Evolutionary conservation across 176 grass and related monocot species (phyloP), one percentile per base, ranked within the genome.

Genomic region (Carex pumila): DNA sequence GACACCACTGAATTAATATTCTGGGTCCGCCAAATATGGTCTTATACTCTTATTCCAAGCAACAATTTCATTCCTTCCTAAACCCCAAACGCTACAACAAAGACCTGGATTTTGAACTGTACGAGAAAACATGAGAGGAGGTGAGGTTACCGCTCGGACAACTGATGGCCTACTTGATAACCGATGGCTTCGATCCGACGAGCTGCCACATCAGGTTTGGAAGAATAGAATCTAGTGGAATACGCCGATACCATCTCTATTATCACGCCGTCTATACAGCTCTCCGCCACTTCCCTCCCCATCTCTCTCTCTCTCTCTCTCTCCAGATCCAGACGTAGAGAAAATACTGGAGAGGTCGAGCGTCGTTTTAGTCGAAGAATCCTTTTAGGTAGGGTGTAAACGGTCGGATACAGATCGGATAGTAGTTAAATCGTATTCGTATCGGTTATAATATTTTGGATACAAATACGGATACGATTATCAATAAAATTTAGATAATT

Each of bases 231-330:
- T 71, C 93, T 84, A 59, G 82, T 89, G 54, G 92, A 84, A 88
- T 98, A 98, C 36, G 89, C 89, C 1, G 96, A 88, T 22, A 98
- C 93, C 96, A 98, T 92, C 92, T 98, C 96, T 83, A 93, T 93
- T 6, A 95, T 92, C 34, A 98, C 50, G 25, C 83, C 89, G 8
- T 93, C 93, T 45, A 95, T 84, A 30, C 96, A 98, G 85, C 93
- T 98, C 91, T 93, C 96, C 10, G 96, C 88, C 76, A 97, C 94
- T 86, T 97, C 94, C 77, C 88, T 88, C 14, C 43, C 94, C 92
- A 94, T 97, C 65, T 19, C 68, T 65, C 10, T 53, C 31, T 70
- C 25, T 25, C 25, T 25, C 25, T 14, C 53, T 37, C 53, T 80
- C 77, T 14, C 5, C 57, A 81, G 80, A 83, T 52, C 60, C 63